phyloP scores from a whole-genome alignment of 495 filamentous ascomycete genomes.

The Aspergillus cavernicola region DNA sequence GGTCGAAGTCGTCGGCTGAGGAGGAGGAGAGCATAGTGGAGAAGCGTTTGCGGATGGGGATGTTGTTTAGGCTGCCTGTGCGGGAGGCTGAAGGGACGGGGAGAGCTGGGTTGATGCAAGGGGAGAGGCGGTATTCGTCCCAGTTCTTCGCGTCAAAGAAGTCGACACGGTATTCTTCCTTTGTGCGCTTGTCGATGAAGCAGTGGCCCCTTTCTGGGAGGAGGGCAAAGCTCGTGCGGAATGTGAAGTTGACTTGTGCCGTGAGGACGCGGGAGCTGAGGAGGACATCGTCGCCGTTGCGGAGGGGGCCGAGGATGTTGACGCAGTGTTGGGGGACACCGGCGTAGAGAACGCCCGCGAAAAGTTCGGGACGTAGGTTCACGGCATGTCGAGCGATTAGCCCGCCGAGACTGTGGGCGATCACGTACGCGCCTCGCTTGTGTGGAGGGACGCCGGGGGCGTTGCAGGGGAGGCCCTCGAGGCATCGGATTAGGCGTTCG shows the following conservation, averaged over 20 bases:
- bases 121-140: conserved; percentile 74
- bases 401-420: conserved; percentile 88
- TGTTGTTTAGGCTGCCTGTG: conserved; percentile 37
- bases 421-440: conserved; percentile 69
- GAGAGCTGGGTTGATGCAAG: conserved; percentile 64
- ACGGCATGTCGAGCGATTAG: conserved; percentile 87
- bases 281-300: conserved; percentile 87
- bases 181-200: conserved; percentile 80
- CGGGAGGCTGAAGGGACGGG: conserved; percentile 32
- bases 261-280: conserved; percentile 88
- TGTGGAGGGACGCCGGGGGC: conserved; percentile 40
- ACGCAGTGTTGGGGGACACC: conserved; percentile 82
- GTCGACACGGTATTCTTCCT: conserved; percentile 76
- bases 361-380: conserved; percentile 82
- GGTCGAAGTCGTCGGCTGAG: conserved; percentile 13
- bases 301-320: conserved; percentile 85
- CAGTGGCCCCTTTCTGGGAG: conserved; percentile 86
- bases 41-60: conserved; percentile 41
- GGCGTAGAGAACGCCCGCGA: conserved; percentile 82
- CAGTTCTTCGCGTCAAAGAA: conserved; percentile 80
- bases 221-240: conserved; percentile 81
- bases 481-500: conserved; percentile 60
- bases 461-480: conserved; percentile 76
- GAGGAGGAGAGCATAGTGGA: conserved; percentile 26
- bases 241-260: conserved; percentile 90